Conservation (phyloP, 2,329 filamentous ascomycete species). For the Trichophyton simii region DNA sequence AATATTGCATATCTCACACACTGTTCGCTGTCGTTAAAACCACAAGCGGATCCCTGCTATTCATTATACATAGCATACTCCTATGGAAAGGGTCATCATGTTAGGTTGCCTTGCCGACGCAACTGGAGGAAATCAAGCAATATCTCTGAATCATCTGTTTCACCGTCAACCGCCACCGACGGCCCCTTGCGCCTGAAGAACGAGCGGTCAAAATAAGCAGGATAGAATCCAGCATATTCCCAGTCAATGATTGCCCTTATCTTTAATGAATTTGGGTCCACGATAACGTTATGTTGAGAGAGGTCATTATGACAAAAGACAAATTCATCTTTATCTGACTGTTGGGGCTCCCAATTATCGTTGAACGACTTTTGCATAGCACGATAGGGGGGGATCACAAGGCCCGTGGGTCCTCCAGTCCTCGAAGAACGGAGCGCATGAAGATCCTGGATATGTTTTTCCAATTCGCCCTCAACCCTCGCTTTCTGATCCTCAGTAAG, state of each 20-base stretch:
- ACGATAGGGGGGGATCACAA: neutral
- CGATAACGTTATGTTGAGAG: constrained; percentile 13
- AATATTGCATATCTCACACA: too few species aligned
- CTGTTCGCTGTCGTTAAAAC: too few species aligned
- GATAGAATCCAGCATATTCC: constrained; percentile 16
- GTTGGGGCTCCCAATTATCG: constrained; percentile 4
- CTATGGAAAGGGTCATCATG: neutral
- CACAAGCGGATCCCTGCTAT: too few species aligned
- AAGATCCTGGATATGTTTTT: neutral
- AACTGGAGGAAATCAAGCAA: neutral
- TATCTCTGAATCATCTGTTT: neutral
- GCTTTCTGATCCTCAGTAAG: neutral
- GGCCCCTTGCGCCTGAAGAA: constrained; percentile 2
- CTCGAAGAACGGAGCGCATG: neutral
- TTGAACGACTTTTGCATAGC: neutral
- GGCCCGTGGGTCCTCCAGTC: neutral
- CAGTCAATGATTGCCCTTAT: constrained; percentile 16
- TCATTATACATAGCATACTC: too few species aligned
- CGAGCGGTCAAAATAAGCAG: constrained; percentile 7
- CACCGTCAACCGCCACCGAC: neutral
- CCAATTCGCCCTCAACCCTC: neutral
- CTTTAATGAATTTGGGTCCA: constrained; percentile 11
- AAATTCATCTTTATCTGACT: constrained; percentile 3
- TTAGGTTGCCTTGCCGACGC: neutral
- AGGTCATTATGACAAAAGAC: constrained; percentile 15